A percentile compares a stretch with the other conserved stretches of the same genome.
Evolutionary conservation across 179 eudicot genomes (phyloP).

Genomic region (Corrigiola litoralis): DNA sequence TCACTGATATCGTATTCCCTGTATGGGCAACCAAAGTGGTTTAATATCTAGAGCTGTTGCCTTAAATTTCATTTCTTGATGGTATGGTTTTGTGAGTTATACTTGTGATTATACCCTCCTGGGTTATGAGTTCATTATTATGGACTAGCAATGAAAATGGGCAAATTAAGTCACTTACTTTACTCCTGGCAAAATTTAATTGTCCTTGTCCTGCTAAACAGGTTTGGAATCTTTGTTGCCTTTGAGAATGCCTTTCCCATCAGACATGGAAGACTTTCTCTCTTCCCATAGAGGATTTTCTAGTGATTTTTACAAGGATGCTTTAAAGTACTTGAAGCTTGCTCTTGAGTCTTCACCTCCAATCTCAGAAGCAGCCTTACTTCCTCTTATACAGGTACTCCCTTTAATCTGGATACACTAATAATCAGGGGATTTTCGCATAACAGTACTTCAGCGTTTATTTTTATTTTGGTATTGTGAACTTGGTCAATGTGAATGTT

Average conservation of each 20-base stretch:
- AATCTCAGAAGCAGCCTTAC: constrained; percentile 67
- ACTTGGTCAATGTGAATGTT: too few species aligned
- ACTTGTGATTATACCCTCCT: too few species aligned
- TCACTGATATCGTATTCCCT: too few species aligned
- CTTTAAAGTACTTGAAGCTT: constrained; percentile 56
- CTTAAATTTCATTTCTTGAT: too few species aligned
- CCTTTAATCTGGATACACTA: background rate
- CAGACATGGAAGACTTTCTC: constrained; percentile 41
- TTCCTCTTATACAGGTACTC: constrained; percentile 75
- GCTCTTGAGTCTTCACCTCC: constrained; percentile 68
- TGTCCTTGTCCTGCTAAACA: constrained; percentile 14
- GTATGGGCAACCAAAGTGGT: too few species aligned
- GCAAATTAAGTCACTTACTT: background rate
- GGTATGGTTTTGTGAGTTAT: too few species aligned
- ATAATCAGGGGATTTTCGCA: too few species aligned
- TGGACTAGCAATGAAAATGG: too few species aligned
- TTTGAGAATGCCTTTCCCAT: constrained; percentile 36
- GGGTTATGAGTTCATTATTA: too few species aligned
- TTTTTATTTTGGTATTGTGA: too few species aligned
- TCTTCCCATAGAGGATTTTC: constrained; percentile 30
- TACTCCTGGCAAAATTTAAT: constrained; percentile 2
- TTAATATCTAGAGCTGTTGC: too few species aligned
- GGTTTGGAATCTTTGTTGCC: constrained; percentile 71
- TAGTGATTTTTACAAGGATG: constrained; percentile 45
- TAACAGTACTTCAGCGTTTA: too few species aligned